phyloP scores from a whole-genome alignment of 169 alveolate genomes.

The Plasmodium ovale region DNA sequence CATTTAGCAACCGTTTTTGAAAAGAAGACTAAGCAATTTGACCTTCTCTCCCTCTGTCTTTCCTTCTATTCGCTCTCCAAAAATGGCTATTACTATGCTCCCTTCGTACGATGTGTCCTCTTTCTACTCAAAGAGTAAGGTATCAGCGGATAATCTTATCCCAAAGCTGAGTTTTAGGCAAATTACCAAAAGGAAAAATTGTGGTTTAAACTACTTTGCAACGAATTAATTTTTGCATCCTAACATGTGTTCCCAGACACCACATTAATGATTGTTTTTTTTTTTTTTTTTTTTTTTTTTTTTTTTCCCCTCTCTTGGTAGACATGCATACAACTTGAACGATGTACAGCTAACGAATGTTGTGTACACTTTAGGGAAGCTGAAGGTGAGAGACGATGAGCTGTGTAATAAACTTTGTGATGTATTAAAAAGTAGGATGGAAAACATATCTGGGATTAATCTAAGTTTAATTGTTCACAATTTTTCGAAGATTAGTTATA shows the following conservation, averaged over 20 bases:
- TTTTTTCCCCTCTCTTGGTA: background rate
- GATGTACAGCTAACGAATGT: conserved; percentile 47
- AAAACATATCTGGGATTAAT: conserved; percentile 37
- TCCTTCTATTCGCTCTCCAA: conserved; percentile 52
- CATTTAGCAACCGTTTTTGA: conserved; percentile 17
- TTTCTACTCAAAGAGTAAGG: conserved; percentile 4
- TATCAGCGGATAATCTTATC: background rate
- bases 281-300: background rate
- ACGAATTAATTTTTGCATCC: background rate
- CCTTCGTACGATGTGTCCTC: conserved; percentile 20
- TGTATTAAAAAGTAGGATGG: conserved; percentile 25
- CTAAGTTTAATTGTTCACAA: conserved; percentile 56
- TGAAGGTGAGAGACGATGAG: conserved; percentile 31
- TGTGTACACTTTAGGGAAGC: conserved; percentile 44
- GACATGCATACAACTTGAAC: conserved; percentile 27
- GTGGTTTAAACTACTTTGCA: too few species aligned
- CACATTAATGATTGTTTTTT: background rate
- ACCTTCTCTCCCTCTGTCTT: conserved; percentile 25
- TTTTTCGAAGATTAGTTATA: conserved; percentile 27
- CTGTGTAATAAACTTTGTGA: conserved; percentile 29
- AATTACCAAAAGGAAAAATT: background rate
- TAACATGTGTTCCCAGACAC: background rate
- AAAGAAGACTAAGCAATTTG: conserved; percentile 4
- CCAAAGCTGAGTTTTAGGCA: too few species aligned
- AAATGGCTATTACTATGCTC: conserved; percentile 29